phyloP scores from a whole-genome alignment of 2,329 filamentous ascomycete genomes.

The Colletotrichum sp. region DNA sequence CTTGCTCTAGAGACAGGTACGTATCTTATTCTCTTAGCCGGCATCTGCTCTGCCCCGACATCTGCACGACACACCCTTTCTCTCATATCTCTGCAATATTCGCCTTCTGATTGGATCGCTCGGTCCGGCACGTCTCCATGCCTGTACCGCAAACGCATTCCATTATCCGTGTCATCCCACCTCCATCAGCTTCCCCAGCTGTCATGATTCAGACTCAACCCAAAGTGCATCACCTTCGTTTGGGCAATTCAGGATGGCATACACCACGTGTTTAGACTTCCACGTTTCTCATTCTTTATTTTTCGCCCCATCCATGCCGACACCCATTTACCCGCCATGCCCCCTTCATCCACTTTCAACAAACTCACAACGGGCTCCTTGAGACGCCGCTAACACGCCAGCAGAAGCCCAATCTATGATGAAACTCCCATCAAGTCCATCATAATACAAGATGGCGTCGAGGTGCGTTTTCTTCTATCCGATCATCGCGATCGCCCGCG shows the following conservation, averaged over 20 bases:
- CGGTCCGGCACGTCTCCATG: not conserved
- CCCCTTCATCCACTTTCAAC: not conserved
- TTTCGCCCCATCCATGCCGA: not conserved
- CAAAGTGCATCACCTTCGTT: constrained; percentile 17
- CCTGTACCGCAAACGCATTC: not conserved
- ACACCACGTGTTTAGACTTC: constrained; percentile 14
- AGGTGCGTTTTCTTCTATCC: constrained; percentile 43
- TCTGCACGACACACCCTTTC: not conserved
- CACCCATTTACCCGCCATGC: not conserved
- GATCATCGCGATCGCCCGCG: not conserved
- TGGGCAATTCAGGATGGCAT: constrained; percentile 18
- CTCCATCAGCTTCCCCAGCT: not conserved
- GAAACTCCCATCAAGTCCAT: constrained; percentile 24
- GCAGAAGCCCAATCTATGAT: constrained; percentile 19
- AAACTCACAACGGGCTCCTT: not conserved
- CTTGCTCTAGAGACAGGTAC: not conserved
- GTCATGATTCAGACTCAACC: constrained; percentile 13
- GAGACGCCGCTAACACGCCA: not conserved
- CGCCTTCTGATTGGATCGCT: not conserved
- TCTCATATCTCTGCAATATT: not conserved
- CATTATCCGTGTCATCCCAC: not conserved
- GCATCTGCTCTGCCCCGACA: not conserved
- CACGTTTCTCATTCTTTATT: not conserved
- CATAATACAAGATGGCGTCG: constrained; percentile 58
- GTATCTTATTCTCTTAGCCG: not conserved